Evolutionary conservation across 2,329 filamentous ascomycete species (phyloP), one percentile per base, ranked within the genome.

Genomic region (Tolypocladium endophyticum): DNA sequence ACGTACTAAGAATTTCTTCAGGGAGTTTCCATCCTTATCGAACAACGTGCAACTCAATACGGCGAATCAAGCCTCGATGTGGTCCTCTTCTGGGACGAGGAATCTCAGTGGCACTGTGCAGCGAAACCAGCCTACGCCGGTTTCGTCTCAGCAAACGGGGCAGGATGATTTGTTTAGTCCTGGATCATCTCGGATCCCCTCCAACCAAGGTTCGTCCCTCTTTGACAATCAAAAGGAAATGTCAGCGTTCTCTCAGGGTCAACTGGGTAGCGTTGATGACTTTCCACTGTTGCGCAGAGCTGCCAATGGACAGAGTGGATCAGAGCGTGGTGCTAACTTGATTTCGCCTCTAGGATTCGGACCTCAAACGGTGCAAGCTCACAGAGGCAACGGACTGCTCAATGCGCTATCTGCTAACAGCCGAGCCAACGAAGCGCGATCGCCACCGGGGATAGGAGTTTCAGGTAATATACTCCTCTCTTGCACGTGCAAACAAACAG

Each of bases 21-120:
- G 85, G 62, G 85, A 88, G 68, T 88, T 88, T 59, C 85, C 85
- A 11, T 86, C 84, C 28, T 72, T 88, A 65, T 86, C 84, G 57
- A 85, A 83, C 66, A 85, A 81, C 63, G 76, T 82, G 53, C 81
- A 83, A 66, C 71, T 84, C 52, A 73, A 79, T 35, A 80, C 71
- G 60, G 70, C 77, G 8, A 78, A 70, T 54, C 78, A 78, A 62
- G 73, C 77, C 18, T 81, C 81, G 6, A 76, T 85, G 72, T 86
- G 83, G 83, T 78, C 81, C 50, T 74, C 76, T 33, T 74, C 75
- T 62, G 77, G 77, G 8, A 74, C 79, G 23, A 75, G 82, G 62
- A 80, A 74, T 60, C 71, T 82, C 59, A 75, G 74, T 53, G 79
- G 75, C 1, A 75, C 75, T 35, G 74, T 81, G 61, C 81, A 79